Percentiles rank a stretch among this genome's conserved stretches.
Conservation (phyloP, 805 yeast genomes). For the Suhomyces xylopsoci region DNA sequence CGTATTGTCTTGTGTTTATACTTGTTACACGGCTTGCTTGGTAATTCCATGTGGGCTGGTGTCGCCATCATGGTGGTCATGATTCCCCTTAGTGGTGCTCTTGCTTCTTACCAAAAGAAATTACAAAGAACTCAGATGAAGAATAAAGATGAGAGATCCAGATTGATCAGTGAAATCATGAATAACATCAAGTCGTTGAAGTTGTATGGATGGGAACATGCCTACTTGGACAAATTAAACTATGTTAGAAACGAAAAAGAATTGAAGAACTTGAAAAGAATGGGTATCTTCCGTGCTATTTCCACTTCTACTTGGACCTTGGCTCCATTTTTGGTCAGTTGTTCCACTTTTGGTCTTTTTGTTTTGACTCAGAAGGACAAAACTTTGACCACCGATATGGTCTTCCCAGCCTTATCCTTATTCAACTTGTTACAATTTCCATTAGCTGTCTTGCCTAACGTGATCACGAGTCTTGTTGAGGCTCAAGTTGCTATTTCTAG, state of each 20-base stretch:
- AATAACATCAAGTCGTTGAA: constrained; percentile 91
- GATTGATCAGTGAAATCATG: constrained; percentile 82
- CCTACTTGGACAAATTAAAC: constrained; percentile 70
- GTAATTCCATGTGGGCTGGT: constrained; percentile 96
- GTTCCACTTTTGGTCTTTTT: constrained; percentile 83
- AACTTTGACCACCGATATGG: constrained; percentile 85
- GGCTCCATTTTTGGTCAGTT: constrained; percentile 87
- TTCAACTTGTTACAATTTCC: constrained; percentile 92
- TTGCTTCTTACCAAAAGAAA: constrained; percentile 65
- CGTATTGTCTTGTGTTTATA: constrained; percentile 74
- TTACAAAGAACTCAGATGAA: constrained; percentile 86
- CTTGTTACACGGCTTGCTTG: constrained; percentile 69
- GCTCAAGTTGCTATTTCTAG: constrained; percentile 81
- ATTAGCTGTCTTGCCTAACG: constrained; percentile 86
- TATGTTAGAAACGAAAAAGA: constrained; percentile 87
- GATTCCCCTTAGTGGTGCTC: constrained; percentile 73
- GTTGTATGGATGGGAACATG: constrained; percentile 92
- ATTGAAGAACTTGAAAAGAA: constrained; percentile 66
- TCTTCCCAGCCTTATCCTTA: constrained; percentile 84
- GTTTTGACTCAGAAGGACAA: constrained; percentile 51
- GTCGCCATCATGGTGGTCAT: constrained; percentile 72
- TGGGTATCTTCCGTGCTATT: constrained; percentile 70
- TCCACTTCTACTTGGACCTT: constrained; percentile 75
- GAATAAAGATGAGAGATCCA: constrained; percentile 87
- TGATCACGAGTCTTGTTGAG: constrained; percentile 80